These are phyloP conservation scores for Ophiostoma ips DNA, from an alignment of 2,329 filamentous ascomycete species.

Conservation along the genomic window DNA sequence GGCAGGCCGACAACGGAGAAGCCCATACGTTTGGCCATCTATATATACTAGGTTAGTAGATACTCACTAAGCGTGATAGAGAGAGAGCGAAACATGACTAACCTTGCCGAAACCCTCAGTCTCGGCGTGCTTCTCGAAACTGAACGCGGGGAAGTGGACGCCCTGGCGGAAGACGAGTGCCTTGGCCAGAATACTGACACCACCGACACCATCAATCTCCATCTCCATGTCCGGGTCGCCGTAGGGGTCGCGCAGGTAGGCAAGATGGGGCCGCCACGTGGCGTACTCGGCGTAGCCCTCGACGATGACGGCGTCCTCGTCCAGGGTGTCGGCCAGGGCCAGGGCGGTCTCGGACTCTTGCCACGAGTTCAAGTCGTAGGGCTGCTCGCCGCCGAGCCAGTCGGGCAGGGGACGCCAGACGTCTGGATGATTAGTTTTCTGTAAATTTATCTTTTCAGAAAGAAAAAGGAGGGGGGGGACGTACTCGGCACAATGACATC, in stretches of 20 bases:
- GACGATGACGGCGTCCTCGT: constrained; percentile 96
- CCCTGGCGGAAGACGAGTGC: constrained; percentile 88
- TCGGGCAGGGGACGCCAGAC: constrained; percentile 98
- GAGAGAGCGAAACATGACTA: constrained; percentile 13
- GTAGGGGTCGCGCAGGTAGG: constrained; percentile 90
- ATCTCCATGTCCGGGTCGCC: constrained; percentile 99
- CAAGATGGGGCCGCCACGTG: constrained; percentile 92
- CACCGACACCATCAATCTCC: constrained; percentile 96
- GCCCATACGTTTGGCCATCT: constrained; percentile 97
- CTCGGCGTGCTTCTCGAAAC: constrained; percentile 96
- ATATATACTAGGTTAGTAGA: not conserved
- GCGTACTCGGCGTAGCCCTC: constrained; percentile 98
- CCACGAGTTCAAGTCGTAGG: constrained; percentile 97
- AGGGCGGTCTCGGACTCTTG: constrained; percentile 96
- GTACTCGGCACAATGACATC: constrained; percentile 96
- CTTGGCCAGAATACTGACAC: constrained; percentile 94
- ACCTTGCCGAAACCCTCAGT: constrained; percentile 99
- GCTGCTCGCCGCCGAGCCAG: constrained; percentile 96
- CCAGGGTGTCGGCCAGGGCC: constrained; percentile 81
- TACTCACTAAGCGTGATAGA: constrained; percentile 5
- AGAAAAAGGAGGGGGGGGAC: constrained; percentile 24
- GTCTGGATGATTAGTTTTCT: constrained; percentile 37
- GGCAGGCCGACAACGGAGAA: constrained; percentile 91
- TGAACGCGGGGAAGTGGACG: constrained; percentile 95
- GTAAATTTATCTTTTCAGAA: not conserved